These are phyloP conservation scores for Diophrys sp. DNA, from an alignment of 73 alveolate genomes.

Conservation along the genomic window DNA sequence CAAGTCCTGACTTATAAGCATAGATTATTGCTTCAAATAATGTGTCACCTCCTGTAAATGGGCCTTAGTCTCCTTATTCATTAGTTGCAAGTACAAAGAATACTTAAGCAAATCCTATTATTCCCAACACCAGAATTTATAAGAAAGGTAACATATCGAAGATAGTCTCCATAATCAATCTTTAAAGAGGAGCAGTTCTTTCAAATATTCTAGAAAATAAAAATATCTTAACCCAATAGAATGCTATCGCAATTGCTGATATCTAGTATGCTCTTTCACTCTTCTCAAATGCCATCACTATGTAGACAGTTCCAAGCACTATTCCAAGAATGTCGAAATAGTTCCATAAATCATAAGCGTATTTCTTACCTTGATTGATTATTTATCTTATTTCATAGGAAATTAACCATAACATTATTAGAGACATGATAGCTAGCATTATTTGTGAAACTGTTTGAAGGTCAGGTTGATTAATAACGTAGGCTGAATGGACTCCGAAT, in stretches of 20 bases:
- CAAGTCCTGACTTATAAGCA: constrained; percentile 26
- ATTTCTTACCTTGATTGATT: not conserved
- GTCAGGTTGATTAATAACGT: too few species aligned
- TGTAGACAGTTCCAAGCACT: not conserved
- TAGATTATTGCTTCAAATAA: constrained; percentile 12
- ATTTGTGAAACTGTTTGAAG: not conserved
- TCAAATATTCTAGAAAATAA: constrained; percentile 35
- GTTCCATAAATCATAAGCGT: constrained; percentile 28
- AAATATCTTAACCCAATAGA: constrained; percentile 30
- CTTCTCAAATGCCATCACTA: not conserved
- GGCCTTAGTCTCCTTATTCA: constrained; percentile 5
- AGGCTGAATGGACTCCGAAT: not conserved
- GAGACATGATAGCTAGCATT: not conserved
- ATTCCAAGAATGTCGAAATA: constrained; percentile 11
- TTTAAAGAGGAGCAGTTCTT: constrained; percentile 22
- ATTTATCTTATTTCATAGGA: not conserved
- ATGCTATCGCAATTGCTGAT: constrained; percentile 18
- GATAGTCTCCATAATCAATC: constrained; percentile 37
- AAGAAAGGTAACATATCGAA: constrained; percentile 31
- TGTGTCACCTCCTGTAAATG: constrained; percentile 11
- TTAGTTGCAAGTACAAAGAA: constrained; percentile 27
- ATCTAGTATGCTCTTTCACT: not conserved
- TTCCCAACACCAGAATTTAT: constrained; percentile 16
- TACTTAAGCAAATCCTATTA: constrained; percentile 27
- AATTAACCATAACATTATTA: too few species aligned